Base-by-base conservation (phyloP, 78 protist species). In the Andalucia godoyi region DNA sequence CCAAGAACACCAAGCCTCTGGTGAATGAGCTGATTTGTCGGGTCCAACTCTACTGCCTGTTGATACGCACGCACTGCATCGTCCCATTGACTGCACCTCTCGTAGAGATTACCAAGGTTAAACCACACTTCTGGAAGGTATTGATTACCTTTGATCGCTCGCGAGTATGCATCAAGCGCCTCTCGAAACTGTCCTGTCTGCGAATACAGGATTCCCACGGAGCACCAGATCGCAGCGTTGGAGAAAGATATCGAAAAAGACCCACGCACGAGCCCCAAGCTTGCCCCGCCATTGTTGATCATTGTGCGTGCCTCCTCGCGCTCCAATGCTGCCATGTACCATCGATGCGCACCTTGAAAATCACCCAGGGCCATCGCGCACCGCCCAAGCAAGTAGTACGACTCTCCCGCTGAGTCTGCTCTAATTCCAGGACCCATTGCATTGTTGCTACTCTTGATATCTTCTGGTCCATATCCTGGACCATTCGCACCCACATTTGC, bases 31-130 rank as follows among this genome's bases (percentile, higher is more conserved):
- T 57, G 18, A 29, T 66, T 66, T 17, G 6, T 66, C 23, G 66
- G 47, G 23, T 58, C 72, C 41, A 66, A 41, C n/a, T 66, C 72
- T 13, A 10, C 8, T 29, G 72, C 72, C n/a, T 37, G 29, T 10
- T 66, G 72, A 9, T 57, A 58, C 29, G 72, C 72, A 23, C 54
- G 47, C 23, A 66, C 23, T 32, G 77, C 75, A 8, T 70, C 75
- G 0, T 55, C 32, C 18, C 41, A 38, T 53, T 86, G 92, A 23
- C 49, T 63, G 55, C 92, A 86, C 6, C 71, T 34, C 61, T 86
- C 92, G 59, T 86, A 86, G 13, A 86, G 57, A 2, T 88, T 80
- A n/a, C 92, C 92, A 2, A 86, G 74, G 64, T 86, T 78, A 57
- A 79, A 69, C 54, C 53, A 58, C 32, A 66, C 72, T 27, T 84